Evolutionary conservation across 148 eudicot genomes (phyloP), one percentile per base, ranked within the genome.

Genomic region (Gaultheria prostrata): DNA sequence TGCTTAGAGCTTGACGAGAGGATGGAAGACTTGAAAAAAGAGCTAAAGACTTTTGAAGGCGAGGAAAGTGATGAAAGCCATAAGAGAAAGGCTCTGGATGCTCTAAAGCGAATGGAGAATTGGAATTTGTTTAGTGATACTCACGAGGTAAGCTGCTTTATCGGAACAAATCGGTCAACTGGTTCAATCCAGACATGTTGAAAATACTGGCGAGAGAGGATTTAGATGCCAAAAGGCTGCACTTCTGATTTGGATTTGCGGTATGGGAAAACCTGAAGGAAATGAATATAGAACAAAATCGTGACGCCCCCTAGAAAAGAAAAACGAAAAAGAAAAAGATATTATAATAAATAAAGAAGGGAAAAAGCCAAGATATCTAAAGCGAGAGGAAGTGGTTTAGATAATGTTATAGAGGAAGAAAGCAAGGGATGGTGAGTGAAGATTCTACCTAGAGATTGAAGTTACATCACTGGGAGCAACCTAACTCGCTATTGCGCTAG

Each of bases 101-200:
- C 99, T 51, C 86, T 94, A 82, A 93, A 86, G 84, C 89, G 95
- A 83, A 94, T 96, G 97, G 99, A 96, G 86, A 92, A 80, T 89
- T 96, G 98, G 95, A 96, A 96, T 87, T 85, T 96, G 88, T 96
- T 96, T 83, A 91, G 93, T 85, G 99, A 94, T 83, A 84, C 87
- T 51, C 28, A 85, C 74, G 99, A 91, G 97, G 99, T 96, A 85
- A 78, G 77, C 30, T 85, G 43, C 48, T 76, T 78, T 51, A 24
- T 32, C 79, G 32, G 73, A 61, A 39, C 48, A 5, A 35, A 24
- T 35, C 51, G 13, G 13, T 20, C 32, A 35, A 15, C 81, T 56
- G 71, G 71, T 67, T 4, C 17, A 49, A 33, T 33, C 13, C 28
- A 24, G 33, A 24, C 56, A 18, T 4, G 20, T 59, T 79, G 33